A percentile compares a stretch with the other conserved stretches of the same genome.
Evolutionary conservation across 75 land plant genomes (phyloP).

Genomic region (Isoetes taiwanensis): DNA sequence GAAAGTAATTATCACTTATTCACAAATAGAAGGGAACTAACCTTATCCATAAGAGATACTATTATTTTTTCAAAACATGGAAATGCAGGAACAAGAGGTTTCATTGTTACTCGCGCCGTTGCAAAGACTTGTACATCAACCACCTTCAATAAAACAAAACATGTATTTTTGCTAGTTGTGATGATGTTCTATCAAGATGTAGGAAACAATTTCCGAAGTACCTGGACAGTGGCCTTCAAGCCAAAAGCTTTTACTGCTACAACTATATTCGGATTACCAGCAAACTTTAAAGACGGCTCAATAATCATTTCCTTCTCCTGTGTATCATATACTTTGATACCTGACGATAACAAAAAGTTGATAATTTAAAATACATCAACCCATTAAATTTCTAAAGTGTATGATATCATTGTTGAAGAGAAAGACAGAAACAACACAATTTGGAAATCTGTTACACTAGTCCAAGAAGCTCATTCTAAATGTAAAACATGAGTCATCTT

Average conservation of each 20-base stretch:
- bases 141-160: conserved; percentile 26
- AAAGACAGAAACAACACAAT: neutral
- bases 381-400: neutral
- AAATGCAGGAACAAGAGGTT: conserved; percentile 64
- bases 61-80: conserved; percentile 57
- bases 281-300: conserved; percentile 73
- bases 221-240: conserved; percentile 69
- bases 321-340: conserved; percentile 71
- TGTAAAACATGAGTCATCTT: too few relatives aligned
- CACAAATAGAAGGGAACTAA: conserved; percentile 13
- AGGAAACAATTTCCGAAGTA: neutral
- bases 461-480: too few relatives aligned
- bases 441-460: too few relatives aligned
- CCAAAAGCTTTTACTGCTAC: conserved; percentile 79
- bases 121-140: conserved; percentile 61
- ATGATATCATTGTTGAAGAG: neutral
- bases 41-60: conserved; percentile 76
- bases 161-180: neutral
- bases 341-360: conserved; percentile 18
- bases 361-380: neutral
- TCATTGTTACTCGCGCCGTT: conserved; percentile 44
- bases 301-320: conserved; percentile 79
- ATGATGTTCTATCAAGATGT: too few relatives aligned
- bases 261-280: conserved; percentile 70
- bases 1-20: too few relatives aligned